Conservation (phyloP, 2,329 filamentous ascomycete genomes). For the Aspergillus fumigatiaffinis region DNA sequence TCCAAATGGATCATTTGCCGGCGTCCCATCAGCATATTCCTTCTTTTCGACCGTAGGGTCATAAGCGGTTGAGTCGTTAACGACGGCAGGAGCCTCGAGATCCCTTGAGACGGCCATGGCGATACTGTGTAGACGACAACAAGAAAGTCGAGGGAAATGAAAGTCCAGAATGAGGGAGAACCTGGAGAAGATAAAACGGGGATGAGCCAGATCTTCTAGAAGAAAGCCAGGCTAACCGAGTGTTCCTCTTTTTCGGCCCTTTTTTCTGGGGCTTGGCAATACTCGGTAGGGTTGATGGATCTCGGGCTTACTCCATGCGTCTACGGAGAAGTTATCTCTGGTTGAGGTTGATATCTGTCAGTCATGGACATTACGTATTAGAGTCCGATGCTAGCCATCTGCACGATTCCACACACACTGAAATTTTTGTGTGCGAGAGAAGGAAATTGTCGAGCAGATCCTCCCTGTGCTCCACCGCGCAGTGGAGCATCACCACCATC, state of each 20-base stretch:
- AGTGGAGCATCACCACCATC: background rate
- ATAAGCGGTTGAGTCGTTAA: slow-evolving; percentile 1
- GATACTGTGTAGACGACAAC: background rate
- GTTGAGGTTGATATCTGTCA: background rate
- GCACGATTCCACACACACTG: background rate
- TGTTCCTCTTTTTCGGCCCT: background rate
- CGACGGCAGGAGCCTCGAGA: slow-evolving; percentile 1
- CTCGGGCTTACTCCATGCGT: too few species aligned
- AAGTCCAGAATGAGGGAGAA: background rate
- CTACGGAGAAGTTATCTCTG: background rate
- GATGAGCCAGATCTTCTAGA: background rate
- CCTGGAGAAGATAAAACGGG: background rate
- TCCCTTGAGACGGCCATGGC: slow-evolving; percentile 3
- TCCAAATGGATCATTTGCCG: slow-evolving; percentile 33
- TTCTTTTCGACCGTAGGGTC: slow-evolving; percentile 9
- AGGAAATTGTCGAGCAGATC: background rate
- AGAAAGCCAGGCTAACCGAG: background rate
- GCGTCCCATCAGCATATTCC: background rate
- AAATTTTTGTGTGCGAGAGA: background rate
- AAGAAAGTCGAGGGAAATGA: background rate
- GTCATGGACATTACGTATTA: background rate
- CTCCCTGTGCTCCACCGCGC: background rate
- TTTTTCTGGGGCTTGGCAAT: background rate
- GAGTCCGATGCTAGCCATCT: background rate
- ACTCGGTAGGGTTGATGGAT: background rate